Percentiles rank a stretch among this genome's conserved stretches.
Evolutionary conservation across 106 monocot species (phyloP).

Genomic region (Apostasia ramifera): DNA sequence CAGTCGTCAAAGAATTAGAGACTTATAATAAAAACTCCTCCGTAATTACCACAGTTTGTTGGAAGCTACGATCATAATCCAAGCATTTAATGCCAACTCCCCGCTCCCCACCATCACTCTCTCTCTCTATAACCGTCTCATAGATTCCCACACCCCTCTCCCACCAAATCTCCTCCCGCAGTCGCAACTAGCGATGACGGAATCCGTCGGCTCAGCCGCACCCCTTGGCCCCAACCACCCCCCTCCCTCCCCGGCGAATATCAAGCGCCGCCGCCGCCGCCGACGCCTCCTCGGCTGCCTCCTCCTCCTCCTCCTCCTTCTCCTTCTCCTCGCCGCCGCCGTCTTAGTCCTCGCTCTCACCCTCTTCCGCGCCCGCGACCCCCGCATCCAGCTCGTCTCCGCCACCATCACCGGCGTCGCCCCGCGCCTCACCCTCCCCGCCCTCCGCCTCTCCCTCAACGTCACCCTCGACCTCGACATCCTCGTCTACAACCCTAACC

Average conservation of each 20-base stretch:
- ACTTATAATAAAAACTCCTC: too few relatives aligned
- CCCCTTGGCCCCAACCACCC: background rate
- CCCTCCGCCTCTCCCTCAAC: slow-evolving; percentile 31
- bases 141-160: background rate
- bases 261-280: slow-evolving; percentile 1
- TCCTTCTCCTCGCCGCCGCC: slow-evolving; percentile 16
- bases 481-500: slow-evolving; percentile 53
- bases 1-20: too few relatives aligned
- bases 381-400: slow-evolving; percentile 22
- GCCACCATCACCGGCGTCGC: slow-evolving; percentile 24
- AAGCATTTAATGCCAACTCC: too few relatives aligned
- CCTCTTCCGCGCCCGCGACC: slow-evolving; percentile 34
- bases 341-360: slow-evolving; percentile 29
- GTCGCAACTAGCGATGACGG: background rate
- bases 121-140: too few relatives aligned
- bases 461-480: slow-evolving; percentile 41
- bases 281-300: slow-evolving; percentile 2
- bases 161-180: background rate
- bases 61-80: too few relatives aligned
- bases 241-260: background rate
- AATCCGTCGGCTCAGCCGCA: background rate
- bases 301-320: slow-evolving; percentile 2
- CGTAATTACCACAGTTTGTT: too few relatives aligned
- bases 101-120: too few relatives aligned
- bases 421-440: slow-evolving; percentile 28